These are phyloP conservation scores for Apophysomyces ossiformis DNA, from an alignment of 371 early-diverging fungal genomes.

Conservation along the genomic window DNA sequence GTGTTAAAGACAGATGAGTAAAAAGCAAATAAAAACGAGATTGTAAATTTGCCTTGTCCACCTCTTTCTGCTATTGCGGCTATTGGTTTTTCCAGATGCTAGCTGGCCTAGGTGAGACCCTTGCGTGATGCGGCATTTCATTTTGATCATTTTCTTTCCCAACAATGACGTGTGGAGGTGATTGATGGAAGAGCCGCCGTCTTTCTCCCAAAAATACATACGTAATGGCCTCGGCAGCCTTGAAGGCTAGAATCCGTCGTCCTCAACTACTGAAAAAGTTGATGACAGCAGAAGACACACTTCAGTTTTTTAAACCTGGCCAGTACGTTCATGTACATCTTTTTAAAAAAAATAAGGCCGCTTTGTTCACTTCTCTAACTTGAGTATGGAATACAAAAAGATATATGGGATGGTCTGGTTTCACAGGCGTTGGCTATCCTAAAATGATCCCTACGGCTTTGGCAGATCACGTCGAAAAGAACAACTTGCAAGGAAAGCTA, in stretches of 20 bases:
- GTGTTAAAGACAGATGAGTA: slow-evolving; percentile 38
- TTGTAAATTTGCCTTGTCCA: background rate
- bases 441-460: slow-evolving; percentile 29
- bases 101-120: background rate
- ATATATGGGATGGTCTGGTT: slow-evolving; percentile 33
- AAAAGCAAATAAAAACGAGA: background rate
- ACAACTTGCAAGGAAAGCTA: slow-evolving; percentile 29
- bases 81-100: no score
- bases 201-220: background rate
- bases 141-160: background rate
- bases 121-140: background rate
- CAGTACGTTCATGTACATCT: slow-evolving; percentile 17
- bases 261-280: slow-evolving; percentile 27
- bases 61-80: no score
- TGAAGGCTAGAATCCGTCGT: slow-evolving; percentile 26
- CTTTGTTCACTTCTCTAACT: background rate
- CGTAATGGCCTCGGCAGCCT: slow-evolving; percentile 22
- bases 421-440: slow-evolving; percentile 39
- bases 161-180: background rate
- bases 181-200: background rate
- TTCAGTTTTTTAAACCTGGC: slow-evolving; percentile 29
- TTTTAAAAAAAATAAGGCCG: background rate
- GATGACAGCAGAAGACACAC: slow-evolving; percentile 27
- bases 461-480: slow-evolving; percentile 35
- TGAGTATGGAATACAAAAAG: background rate